phyloP scores from a whole-genome alignment of 2,329 filamentous ascomycete genomes.

The Ophiostoma piceae region DNA sequence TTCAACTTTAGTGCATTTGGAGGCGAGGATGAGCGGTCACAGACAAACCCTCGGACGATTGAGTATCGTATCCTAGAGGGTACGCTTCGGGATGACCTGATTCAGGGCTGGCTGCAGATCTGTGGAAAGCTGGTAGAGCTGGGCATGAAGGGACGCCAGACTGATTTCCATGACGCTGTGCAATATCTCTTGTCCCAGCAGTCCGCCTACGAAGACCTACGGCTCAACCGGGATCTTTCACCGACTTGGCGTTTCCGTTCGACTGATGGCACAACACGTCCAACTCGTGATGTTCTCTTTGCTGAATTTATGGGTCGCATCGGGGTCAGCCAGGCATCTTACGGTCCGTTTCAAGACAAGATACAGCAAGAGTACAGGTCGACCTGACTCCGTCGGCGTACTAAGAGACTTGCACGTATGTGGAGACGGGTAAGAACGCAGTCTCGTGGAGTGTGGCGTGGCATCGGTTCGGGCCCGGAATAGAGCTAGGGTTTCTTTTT shows the following conservation, averaged over 20 bases:
- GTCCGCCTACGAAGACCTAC: conserved; percentile 18
- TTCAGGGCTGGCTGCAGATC: conserved; percentile 36
- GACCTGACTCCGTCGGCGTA: neutral
- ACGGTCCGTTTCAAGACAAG: conserved; percentile 25
- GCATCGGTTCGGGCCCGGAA: neutral
- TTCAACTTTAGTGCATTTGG: conserved; percentile 41
- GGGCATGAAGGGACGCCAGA: conserved; percentile 26
- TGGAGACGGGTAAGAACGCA: neutral
- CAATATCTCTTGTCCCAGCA: conserved; percentile 25
- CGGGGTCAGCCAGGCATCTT: conserved; percentile 18
- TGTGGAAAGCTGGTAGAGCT: conserved; percentile 34
- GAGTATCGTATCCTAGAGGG: conserved; percentile 41
- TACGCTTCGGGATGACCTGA: conserved; percentile 30
- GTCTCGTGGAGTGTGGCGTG: neutral
- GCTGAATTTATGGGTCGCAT: conserved; percentile 23
- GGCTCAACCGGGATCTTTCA: neutral
- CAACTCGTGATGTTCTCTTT: conserved; percentile 18
- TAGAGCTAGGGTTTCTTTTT: neutral
- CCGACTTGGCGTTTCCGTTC: neutral
- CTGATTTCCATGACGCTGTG: conserved; percentile 22
- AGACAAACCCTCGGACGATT: conserved; percentile 36
- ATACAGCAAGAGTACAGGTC: conserved; percentile 24
- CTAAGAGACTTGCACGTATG: neutral
- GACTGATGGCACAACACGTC: neutral
- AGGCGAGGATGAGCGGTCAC: conserved; percentile 35